A percentile compares a stretch with the other conserved stretches of the same genome.
Conservation (phyloP, 495 filamentous ascomycete species). For the Penicillium bialowiezense region DNA sequence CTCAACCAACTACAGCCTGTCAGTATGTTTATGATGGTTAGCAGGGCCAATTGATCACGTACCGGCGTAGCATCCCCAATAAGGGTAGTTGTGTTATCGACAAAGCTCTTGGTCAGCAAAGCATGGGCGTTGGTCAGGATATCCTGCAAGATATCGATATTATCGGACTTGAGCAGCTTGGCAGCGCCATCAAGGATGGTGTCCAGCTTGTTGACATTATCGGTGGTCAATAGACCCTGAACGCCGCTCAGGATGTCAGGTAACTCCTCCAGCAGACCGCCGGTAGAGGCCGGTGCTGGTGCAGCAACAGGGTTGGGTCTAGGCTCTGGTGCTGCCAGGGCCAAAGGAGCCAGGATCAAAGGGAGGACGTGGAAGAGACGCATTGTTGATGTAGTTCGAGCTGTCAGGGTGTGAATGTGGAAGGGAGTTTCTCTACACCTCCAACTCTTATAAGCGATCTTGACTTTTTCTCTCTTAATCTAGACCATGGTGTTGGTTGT, state of each 20-base stretch:
- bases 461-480: neutral
- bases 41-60: slow-evolving; percentile 23
- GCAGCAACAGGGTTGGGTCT: slow-evolving; percentile 30
- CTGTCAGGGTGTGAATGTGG: no score
- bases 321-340: slow-evolving; percentile 34
- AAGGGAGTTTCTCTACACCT: neutral
- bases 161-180: slow-evolving; percentile 27
- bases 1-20: slow-evolving; percentile 24
- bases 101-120: slow-evolving; percentile 32
- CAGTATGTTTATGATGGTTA: neutral
- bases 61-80: slow-evolving; percentile 53
- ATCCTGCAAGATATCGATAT: slow-evolving; percentile 30
- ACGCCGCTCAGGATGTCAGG: slow-evolving; percentile 23
- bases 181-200: slow-evolving; percentile 34
- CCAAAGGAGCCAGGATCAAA: slow-evolving; percentile 30
- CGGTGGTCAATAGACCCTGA: slow-evolving; percentile 31
- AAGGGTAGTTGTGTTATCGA: slow-evolving; percentile 46
- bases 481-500: neutral
- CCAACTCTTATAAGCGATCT: slow-evolving; percentile 6
- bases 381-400: slow-evolving; percentile 19
- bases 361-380: slow-evolving; percentile 23
- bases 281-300: slow-evolving; percentile 13
- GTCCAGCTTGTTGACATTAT: slow-evolving; percentile 44
- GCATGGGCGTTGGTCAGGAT: slow-evolving; percentile 33
- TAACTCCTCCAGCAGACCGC: slow-evolving; percentile 26